Evolutionary conservation across 148 eudicot genomes (phyloP).

Genomic region (Fagopyrum homotropicum): DNA sequence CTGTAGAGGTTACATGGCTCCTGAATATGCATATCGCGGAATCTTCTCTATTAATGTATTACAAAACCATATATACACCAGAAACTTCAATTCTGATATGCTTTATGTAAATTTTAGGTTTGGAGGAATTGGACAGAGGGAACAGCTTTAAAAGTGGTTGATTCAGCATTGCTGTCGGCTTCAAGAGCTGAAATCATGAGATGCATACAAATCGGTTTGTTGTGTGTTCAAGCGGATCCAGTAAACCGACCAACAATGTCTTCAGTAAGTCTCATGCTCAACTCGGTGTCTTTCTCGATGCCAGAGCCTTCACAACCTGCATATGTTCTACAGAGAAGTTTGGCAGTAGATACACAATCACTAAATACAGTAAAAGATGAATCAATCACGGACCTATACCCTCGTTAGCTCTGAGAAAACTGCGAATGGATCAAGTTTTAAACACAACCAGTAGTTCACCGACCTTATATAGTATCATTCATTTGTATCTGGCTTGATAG

Average conservation of each 20-base stretch:
- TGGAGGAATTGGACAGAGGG: conserved; percentile 31
- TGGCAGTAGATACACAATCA: not conserved
- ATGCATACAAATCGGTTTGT: conserved; percentile 25
- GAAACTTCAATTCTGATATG: not conserved
- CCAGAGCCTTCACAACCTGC: conserved; percentile 14
- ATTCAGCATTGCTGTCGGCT: conserved; percentile 2
- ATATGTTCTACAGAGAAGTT: not conserved
- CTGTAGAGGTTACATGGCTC: conserved; percentile 50
- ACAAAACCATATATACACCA: not conserved
- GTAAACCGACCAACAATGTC: conserved; percentile 31
- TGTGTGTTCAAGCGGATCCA: conserved; percentile 29
- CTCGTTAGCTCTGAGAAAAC: not conserved
- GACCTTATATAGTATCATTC: too few relatives aligned
- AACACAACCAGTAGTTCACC: too few relatives aligned
- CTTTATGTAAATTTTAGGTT: conserved; percentile 14
- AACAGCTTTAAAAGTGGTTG: conserved; percentile 15
- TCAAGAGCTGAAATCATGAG: conserved; percentile 16
- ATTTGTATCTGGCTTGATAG: not conserved
- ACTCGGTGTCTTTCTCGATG: conserved; percentile 15
- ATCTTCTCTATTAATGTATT: conserved; percentile 22
- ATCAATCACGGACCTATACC: conserved; percentile 4
- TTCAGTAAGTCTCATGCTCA: conserved; percentile 24
- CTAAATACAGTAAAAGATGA: not conserved
- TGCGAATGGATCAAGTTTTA: not conserved
- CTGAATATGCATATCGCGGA: conserved; percentile 41